Base-by-base conservation (phyloP, 2,329 filamentous ascomycete genomes). In the Orbilia brochopaga region DNA sequence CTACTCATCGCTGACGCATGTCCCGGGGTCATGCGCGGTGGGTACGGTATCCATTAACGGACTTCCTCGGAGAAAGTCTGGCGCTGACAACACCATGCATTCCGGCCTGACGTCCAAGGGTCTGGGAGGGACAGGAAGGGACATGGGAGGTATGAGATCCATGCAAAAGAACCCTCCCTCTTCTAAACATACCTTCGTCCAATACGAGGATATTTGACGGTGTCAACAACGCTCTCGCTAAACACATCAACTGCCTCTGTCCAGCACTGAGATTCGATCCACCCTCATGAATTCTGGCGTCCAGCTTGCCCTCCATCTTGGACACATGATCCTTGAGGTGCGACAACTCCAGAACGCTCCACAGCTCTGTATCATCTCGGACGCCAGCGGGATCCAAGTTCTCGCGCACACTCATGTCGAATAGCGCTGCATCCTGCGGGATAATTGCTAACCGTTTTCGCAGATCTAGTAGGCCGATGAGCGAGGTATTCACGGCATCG, bases 191-290 rank as follows among this genome's bases (percentile, higher is more conserved):
- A 67, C 95, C 94, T 84, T 99, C 94, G 79, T 99, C 94, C 27
- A 99, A 85, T 1, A 99, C 92, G 72, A 99, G 85, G 77, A 99
- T 97, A 80, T 97, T 97, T 80, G 91, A 96, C 13, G 94, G 94
- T 4, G 93, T 95, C 53, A 99, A 85, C 79, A 99, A 86, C 27
- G 95, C 95, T 55, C 94, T 91, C 44, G 95, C 94, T 51, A 99
- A 85, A 17, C 92, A 97, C 58, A 99, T 86, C 69, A 99, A 87
- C 81, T 99, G 94, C 59, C 93, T 88, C 80, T 99, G 95, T 55
- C 94, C 94, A 79, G 95, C 90, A 65, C 92, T 97, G 66, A 99
- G 85, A 79, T 99, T 99, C 69, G 92, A 96, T 63, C 94, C 94
- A 84, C 90, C 94, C 89, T 99, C 95, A 77, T 96, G 85, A 74